Conservation (phyloP, 176 grass and related monocot genomes). For the Rhynchospora pubera region DNA sequence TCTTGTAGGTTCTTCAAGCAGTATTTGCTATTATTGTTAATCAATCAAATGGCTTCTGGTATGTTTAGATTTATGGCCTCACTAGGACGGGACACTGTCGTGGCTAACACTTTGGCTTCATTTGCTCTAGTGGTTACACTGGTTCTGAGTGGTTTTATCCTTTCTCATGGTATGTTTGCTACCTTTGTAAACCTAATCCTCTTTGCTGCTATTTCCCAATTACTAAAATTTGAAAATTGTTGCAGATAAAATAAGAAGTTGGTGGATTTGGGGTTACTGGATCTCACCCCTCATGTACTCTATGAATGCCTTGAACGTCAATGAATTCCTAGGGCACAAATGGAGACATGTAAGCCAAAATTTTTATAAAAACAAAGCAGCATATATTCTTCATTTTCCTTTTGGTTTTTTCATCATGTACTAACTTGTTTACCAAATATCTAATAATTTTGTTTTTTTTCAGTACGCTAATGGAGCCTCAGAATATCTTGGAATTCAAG, state of each 20-base stretch:
- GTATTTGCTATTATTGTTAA: conserved; percentile 38
- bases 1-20: conserved; percentile 48
- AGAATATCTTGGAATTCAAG: conserved; percentile 34
- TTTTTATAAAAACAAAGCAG: neutral
- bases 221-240: conserved; percentile 6
- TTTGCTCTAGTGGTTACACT: conserved; percentile 45
- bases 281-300: conserved; percentile 54
- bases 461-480: conserved; percentile 25
- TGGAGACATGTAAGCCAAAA: conserved; percentile 36
- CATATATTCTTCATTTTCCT: neutral
- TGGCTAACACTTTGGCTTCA: conserved; percentile 55
- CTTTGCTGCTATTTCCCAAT: neutral
- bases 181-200: neutral
- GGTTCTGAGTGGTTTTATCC: conserved; percentile 47
- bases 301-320: conserved; percentile 39
- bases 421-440: neutral
- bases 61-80: conserved; percentile 51
- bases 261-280: conserved; percentile 81
- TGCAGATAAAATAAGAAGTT: conserved; percentile 54
- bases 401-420: conserved; percentile 13
- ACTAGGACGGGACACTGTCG: conserved; percentile 44
- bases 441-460: neutral
- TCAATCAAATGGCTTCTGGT: conserved; percentile 55
- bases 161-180: conserved; percentile 42
- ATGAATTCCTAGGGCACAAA: conserved; percentile 49